Conservation (phyloP, 192 early-diverging fungal species). For the Coemansia nantahalensis region DNA sequence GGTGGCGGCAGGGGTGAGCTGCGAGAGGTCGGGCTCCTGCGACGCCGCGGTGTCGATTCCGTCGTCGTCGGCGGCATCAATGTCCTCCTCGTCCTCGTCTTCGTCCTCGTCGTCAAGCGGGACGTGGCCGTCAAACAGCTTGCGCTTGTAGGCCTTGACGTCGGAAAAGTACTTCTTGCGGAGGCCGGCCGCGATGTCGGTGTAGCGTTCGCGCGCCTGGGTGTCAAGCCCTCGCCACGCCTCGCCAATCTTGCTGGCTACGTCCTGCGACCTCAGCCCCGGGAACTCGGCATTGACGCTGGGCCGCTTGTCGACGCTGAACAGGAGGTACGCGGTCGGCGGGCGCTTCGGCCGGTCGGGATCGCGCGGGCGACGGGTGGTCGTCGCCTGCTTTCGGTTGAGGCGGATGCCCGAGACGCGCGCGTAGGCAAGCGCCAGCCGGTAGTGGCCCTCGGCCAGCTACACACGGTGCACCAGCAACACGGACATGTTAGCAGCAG, state of each 20-base stretch:
- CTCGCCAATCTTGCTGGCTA: slow-evolving; percentile 25
- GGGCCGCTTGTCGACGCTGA: slow-evolving; percentile 17
- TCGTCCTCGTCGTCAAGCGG: neutral
- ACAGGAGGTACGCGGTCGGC: slow-evolving; percentile 30
- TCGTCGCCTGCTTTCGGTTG: neutral
- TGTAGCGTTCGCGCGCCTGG: slow-evolving; percentile 18
- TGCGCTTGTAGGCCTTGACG: slow-evolving; percentile 7
- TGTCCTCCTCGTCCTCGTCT: neutral
- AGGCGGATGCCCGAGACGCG: slow-evolving; percentile 9
- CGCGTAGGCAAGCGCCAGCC: slow-evolving; percentile 15
- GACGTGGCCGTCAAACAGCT: too few species aligned
- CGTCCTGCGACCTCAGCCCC: slow-evolving; percentile 14
- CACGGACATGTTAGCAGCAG: neutral
- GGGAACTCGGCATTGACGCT: slow-evolving; percentile 8
- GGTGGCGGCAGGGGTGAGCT: neutral
- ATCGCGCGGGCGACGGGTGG: slow-evolving; percentile 17
- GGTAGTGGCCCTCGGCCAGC: slow-evolving; percentile 17
- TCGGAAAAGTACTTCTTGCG: slow-evolving; percentile 12
- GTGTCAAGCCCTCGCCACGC: slow-evolving; percentile 14
- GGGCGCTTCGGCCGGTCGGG: slow-evolving; percentile 41
- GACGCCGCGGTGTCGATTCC: too few species aligned
- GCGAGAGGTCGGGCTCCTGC: too few species aligned
- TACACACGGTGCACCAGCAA: neutral
- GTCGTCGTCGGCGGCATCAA: too few species aligned
- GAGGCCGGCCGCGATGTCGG: slow-evolving; percentile 6